Evolutionary conservation across 192 early-diverging fungal species (phyloP).

Genomic region (Gonapodya sp.): DNA sequence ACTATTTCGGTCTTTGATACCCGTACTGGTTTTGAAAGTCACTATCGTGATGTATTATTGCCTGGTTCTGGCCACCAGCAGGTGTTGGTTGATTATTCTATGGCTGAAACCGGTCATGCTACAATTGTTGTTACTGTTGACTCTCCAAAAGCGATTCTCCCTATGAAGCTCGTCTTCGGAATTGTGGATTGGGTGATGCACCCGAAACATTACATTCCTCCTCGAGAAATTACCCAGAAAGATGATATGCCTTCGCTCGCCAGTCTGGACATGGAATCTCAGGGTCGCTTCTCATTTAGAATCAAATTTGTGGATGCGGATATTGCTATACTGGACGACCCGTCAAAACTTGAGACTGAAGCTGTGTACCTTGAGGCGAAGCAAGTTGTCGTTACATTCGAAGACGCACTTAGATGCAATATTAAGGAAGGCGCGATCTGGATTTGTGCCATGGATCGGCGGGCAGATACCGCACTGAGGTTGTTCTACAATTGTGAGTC

Average conservation of each 20-base stretch:
- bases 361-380: constrained; percentile 80
- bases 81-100: constrained; percentile 44
- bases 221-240: neutral
- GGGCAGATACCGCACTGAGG: constrained; percentile 63
- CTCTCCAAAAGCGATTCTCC: constrained; percentile 71
- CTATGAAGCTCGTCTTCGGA: constrained; percentile 76
- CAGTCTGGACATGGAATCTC: constrained; percentile 6
- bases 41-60: constrained; percentile 78
- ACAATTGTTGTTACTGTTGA: constrained; percentile 67
- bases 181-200: constrained; percentile 63
- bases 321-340: constrained; percentile 74
- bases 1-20: constrained; percentile 74
- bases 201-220: neutral
- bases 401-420: constrained; percentile 61
- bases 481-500: constrained; percentile 71
- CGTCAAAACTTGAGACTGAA: constrained; percentile 58
- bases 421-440: constrained; percentile 80
- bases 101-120: constrained; percentile 26
- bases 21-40: constrained; percentile 57
- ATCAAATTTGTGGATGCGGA: constrained; percentile 72
- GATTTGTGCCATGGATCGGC: constrained; percentile 79
- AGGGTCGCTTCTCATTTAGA: constrained; percentile 53
- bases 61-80: constrained; percentile 46
- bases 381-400: constrained; percentile 69
- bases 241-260: neutral